phyloP scores from a whole-genome alignment of 441 rosid genomes.

The Dalechampia spathulata region DNA sequence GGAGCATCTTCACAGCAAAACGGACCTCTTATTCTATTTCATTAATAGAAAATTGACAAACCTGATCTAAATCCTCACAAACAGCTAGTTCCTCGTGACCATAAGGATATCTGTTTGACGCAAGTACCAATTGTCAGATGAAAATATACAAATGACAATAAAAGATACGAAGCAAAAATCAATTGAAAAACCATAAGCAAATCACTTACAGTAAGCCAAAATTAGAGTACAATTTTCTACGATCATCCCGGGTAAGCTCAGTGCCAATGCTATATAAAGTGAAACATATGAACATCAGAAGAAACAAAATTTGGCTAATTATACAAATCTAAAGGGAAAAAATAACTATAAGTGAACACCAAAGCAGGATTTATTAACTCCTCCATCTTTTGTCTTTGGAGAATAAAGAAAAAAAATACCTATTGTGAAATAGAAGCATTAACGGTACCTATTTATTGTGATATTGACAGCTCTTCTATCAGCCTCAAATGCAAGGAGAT shows the following conservation, averaged over 20 bases:
- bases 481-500: conserved; percentile 92
- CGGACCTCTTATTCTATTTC: too few relatives aligned
- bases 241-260: conserved; percentile 96
- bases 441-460: conserved; percentile 70
- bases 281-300: conserved; percentile 7
- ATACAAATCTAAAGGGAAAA: background rate
- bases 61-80: conserved; percentile 97
- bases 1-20: background rate
- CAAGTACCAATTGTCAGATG: conserved; percentile 13
- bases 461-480: conserved; percentile 96
- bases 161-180: background rate
- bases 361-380: background rate
- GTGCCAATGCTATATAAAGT: conserved; percentile 67
- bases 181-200: conserved; percentile 1
- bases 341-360: background rate
- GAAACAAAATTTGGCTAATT: background rate
- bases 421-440: background rate
- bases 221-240: conserved; percentile 85
- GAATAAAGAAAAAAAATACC: background rate
- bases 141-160: background rate
- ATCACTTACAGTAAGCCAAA: conserved; percentile 82
- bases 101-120: conserved; percentile 62
- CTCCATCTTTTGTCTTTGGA: background rate
- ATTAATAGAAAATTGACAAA: conserved; percentile 17
- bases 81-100: conserved; percentile 98